Conservation (phyloP, 495 filamentous ascomycete species). For the Aspergillus egyptiacus region DNA sequence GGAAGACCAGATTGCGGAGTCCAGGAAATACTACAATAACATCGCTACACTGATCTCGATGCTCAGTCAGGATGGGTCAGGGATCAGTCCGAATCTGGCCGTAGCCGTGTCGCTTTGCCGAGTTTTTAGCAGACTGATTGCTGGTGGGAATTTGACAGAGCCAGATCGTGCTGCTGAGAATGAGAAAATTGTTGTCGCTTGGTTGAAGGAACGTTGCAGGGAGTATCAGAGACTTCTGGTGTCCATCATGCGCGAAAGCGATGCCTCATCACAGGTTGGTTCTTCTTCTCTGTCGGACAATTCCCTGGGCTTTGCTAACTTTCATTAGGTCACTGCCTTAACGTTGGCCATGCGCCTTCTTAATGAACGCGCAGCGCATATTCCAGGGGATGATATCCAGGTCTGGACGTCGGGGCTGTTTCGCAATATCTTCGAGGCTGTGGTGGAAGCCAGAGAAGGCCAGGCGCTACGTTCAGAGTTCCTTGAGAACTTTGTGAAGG, state of each 20-base stretch:
- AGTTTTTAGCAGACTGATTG: slow-evolving; percentile 80
- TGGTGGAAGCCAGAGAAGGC: slow-evolving; percentile 53
- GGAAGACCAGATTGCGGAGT: slow-evolving; percentile 73
- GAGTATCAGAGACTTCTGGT: slow-evolving; percentile 60
- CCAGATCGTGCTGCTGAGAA: slow-evolving; percentile 58
- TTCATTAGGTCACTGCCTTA: slow-evolving; percentile 53
- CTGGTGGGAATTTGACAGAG: slow-evolving; percentile 62
- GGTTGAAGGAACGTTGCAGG: slow-evolving; percentile 68
- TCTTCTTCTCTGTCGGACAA: not conserved
- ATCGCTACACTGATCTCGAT: slow-evolving; percentile 67
- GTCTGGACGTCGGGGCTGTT: slow-evolving; percentile 62
- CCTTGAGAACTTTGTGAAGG: slow-evolving; percentile 65
- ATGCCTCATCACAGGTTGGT: slow-evolving; percentile 40
- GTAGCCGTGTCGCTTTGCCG: slow-evolving; percentile 79
- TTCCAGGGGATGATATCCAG: slow-evolving; percentile 53
- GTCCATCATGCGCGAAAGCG: slow-evolving; percentile 47
- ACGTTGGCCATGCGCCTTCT: slow-evolving; percentile 77
- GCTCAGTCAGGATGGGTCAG: slow-evolving; percentile 43
- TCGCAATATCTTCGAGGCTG: slow-evolving; percentile 50
- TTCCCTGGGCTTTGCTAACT: slow-evolving; percentile 17
- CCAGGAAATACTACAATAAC: slow-evolving; percentile 87
- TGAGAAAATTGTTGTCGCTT: slow-evolving; percentile 66
- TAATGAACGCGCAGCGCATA: slow-evolving; percentile 64
- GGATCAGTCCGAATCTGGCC: slow-evolving; percentile 43
- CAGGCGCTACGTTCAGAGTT: slow-evolving; percentile 62